A percentile compares a stretch with the other conserved stretches of the same genome.
Evolutionary conservation across 495 filamentous ascomycete species (phyloP).

Genomic region (Xylaria nigripes): DNA sequence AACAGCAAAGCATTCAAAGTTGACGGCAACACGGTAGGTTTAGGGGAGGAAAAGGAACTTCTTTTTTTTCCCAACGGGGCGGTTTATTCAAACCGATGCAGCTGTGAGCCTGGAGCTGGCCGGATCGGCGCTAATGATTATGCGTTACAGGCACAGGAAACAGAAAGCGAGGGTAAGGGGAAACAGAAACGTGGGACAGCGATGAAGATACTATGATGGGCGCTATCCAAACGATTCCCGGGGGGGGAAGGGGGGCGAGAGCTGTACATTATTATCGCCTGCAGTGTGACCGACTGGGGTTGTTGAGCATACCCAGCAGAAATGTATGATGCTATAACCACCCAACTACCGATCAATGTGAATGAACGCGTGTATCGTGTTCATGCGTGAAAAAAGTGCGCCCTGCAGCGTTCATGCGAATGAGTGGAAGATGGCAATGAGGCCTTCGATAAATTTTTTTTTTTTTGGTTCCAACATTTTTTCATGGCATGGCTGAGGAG

Average conservation of each 20-base stretch:
- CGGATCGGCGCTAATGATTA: not conserved
- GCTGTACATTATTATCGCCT: conserved; percentile 9
- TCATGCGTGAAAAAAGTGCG: conserved; percentile 19
- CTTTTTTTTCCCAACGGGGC: not conserved
- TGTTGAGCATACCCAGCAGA: conserved; percentile 3
- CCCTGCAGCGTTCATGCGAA: conserved; percentile 11
- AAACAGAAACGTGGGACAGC: conserved; percentile 3
- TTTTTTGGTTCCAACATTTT: not conserved
- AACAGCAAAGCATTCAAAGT: not conserved
- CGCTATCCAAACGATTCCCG: conserved; percentile 3
- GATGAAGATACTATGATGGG: conserved; percentile 3
- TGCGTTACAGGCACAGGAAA: conserved; percentile 2
- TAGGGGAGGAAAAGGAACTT: not conserved
- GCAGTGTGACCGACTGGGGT: conserved; percentile 11
- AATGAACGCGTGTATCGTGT: conserved; percentile 9
- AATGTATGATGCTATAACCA: conserved; percentile 7
- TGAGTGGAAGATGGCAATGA: not conserved
- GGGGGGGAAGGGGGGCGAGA: too few relatives aligned
- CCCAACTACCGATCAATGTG: not conserved
- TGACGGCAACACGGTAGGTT: not conserved
- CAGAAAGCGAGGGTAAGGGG: not conserved
- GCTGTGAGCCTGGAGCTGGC: not conserved
- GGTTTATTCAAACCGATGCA: not conserved
- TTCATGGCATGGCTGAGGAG: too few relatives aligned
- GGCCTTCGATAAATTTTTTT: not conserved